Base-by-base conservation (phyloP, 768 basidiomycete species). In the Suillus decipiens region DNA sequence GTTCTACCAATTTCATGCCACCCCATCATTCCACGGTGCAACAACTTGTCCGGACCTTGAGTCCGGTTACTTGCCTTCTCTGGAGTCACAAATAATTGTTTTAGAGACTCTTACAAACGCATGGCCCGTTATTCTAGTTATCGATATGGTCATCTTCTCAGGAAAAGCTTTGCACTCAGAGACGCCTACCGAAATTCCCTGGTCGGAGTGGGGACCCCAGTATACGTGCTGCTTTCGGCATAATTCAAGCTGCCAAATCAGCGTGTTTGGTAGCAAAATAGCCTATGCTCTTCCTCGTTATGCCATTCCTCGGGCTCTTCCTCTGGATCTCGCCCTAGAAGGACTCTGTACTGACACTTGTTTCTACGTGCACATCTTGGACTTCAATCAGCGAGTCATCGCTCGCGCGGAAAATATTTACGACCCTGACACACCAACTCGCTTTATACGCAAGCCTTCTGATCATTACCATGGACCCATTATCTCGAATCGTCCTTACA, bases 121-220 rank as follows among this genome's bases (percentile, higher is more conserved):
- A 56, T 28, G 22, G 7, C 55, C 36, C 15, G 22, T 24, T 10
- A 17, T 37, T 56, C 9, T 56, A 28, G 37, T 56, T 3, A 56
- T 56, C 22, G 55, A 56, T 56, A 24, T 56, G 36, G 55, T 11
- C 24, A 39, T 56, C 36, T 56, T 56, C 55, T 39, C 37, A 37
- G 15, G 15, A 24, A 15, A 24, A 17, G 37, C 5, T 36, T 24
- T 39, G 15, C 24, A 24, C 22, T 56, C 55, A 39, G 55, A 37
- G 15, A 28, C 36, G 9, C 51, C 51, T 34, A 19, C 12, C 33
- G 55, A 24, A 8, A 15, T 56, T 37, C 55, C 55, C 22, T 39
- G 55, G 55, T 39, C 24, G 36, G 22, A 56, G 3, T 56, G 55
- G 36, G 37, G 55, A 39, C 37, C 22, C 37, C 22, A 56, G 55